phyloP scores from a whole-genome alignment of 352 stramenopile genomes.

The Albugo laibachii region DNA sequence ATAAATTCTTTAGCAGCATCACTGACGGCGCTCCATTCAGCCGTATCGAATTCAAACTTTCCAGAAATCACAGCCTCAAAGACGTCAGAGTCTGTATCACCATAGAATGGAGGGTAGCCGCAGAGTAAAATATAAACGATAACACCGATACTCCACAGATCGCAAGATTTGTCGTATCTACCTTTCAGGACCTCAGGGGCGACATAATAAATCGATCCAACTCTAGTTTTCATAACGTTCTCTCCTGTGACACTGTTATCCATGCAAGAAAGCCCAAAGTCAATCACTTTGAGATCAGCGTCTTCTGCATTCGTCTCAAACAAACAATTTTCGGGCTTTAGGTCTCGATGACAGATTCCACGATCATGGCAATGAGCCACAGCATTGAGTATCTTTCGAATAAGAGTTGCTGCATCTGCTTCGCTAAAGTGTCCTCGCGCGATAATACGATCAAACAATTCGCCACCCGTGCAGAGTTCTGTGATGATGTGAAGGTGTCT shows the following conservation, averaged over 20 bases:
- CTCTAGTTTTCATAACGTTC: constrained; percentile 77
- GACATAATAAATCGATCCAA: constrained; percentile 90
- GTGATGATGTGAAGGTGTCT: constrained; percentile 65
- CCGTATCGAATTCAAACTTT: constrained; percentile 81
- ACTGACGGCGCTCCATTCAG: constrained; percentile 84
- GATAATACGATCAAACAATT: constrained; percentile 88
- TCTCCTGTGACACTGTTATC: constrained; percentile 62
- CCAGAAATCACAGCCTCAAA: constrained; percentile 38
- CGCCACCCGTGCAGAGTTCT: constrained; percentile 71
- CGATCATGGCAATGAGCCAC: constrained; percentile 72
- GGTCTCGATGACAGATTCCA: constrained; percentile 87
- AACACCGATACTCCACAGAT: constrained; percentile 89
- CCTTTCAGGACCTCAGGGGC: constrained; percentile 85
- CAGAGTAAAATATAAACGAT: constrained; percentile 89
- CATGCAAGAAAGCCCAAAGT: constrained; percentile 52
- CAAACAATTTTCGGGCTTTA: constrained; percentile 95
- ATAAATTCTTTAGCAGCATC: constrained; percentile 87
- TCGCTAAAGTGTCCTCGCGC: constrained; percentile 85
- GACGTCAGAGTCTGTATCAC: constrained; percentile 23
- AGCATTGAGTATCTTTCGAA: constrained; percentile 75
- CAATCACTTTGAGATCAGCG: constrained; percentile 86
- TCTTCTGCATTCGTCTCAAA: constrained; percentile 67
- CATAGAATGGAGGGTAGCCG: constrained; percentile 94
- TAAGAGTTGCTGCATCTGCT: constrained; percentile 56
- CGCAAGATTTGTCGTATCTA: constrained; percentile 88